Conservation (phyloP, 805 yeast genomes). For the Grigorovia transvaalensis region DNA sequence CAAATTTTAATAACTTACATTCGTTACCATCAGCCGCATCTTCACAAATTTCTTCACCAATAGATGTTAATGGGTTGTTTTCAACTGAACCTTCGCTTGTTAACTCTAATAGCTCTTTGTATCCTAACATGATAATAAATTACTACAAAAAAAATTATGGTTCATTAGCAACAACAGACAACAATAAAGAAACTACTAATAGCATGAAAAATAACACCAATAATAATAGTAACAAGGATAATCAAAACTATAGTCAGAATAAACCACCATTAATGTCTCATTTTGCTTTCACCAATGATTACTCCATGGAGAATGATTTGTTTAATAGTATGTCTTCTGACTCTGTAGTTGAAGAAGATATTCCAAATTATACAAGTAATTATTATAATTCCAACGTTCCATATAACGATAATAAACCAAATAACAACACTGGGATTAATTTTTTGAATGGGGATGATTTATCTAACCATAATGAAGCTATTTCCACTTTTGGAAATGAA, state of each 20-base stretch:
- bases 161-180: not conserved
- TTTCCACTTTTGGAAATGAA: not conserved
- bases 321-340: not conserved
- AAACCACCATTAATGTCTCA: not conserved
- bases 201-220: not conserved
- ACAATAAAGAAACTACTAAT: not conserved
- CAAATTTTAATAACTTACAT: not conserved
- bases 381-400: not conserved
- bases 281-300: not conserved
- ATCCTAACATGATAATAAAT: not conserved
- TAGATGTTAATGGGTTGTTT: not conserved
- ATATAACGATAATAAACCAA: not conserved
- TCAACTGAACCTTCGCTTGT: not conserved
- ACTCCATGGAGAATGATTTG: not conserved
- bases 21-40: not conserved
- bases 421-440: not conserved
- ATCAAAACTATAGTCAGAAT: not conserved
- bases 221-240: not conserved
- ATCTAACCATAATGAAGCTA: not conserved
- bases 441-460: not conserved
- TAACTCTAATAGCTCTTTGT: not conserved
- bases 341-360: not conserved
- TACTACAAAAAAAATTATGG: not conserved
- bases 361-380: not conserved
- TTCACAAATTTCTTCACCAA: not conserved